Base-by-base conservation (phyloP, 75 land plant genomes). In the Selaginella moellendorffii region DNA sequence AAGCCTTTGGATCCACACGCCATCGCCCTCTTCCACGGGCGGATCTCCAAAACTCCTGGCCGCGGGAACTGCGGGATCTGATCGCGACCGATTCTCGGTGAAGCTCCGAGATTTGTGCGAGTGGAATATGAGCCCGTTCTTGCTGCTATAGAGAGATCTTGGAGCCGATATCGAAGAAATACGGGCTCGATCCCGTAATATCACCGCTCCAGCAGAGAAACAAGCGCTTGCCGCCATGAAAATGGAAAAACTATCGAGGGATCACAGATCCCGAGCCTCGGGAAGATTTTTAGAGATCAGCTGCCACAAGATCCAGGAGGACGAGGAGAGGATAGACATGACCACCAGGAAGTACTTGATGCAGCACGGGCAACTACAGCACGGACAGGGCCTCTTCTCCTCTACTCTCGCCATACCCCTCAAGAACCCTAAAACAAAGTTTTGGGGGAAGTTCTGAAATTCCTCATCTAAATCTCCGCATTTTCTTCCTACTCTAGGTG, bases 1-100 rank as follows among this genome's bases (percentile, higher is more conserved):
- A 26, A 82, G 24, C 56, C 65, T 70, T 30, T 28, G 24, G 25
- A 8, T 17, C 64, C 69, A 31, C 24, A 60, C 52, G 30, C 62
- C n/a, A 10, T 56, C 25, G 54, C 31, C 63, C 9, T 46, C 67
- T 8, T 12, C n/a, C 26, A 52, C 67, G 22, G 24, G 29, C 46
- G 14, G 46, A 14, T 14, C 46, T 36, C 10, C 5, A 5, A 5
- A 36, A 36, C 5, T 36, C 46, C 46, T 14, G 10, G 5, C 46
- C 14, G 46, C 10, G 46, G 14, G 46, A 5, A 36, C 46, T 5
- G 14, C 46, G 14, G 46, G 46, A 36, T 14, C 46, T 36, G 10
- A 36, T 36, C 14, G 14, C 46, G 14, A 36, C 46, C 14, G 14
- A 36, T 36, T 36, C 46, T 14, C 46, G 46, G 10, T 14, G 46